These are phyloP conservation scores for Cercospora citrullina DNA, from an alignment of 2,329 filamentous ascomycete genomes.

Conservation along the genomic window DNA sequence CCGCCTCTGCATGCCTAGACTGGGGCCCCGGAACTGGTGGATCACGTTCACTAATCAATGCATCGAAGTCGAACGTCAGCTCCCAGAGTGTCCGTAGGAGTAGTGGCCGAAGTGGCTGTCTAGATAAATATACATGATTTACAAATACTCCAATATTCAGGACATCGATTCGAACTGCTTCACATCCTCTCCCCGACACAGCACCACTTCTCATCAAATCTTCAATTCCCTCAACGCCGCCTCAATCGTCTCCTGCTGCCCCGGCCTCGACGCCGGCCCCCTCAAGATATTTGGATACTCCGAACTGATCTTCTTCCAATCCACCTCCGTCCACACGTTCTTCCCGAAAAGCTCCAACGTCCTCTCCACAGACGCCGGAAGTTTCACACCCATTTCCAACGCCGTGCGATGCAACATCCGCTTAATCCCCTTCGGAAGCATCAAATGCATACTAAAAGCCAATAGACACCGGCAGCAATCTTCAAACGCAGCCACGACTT, in stretches of 20 bases:
- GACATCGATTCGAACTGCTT: too few relatives aligned
- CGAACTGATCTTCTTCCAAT: background rate
- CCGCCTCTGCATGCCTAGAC: background rate
- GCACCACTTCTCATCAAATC: background rate
- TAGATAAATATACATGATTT: too few relatives aligned
- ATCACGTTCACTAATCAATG: background rate
- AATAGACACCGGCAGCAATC: background rate
- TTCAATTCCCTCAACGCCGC: background rate
- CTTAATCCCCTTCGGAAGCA: background rate
- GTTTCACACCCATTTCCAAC: background rate
- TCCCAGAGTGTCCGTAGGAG: too few relatives aligned
- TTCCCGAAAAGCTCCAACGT: background rate
- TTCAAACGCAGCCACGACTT: background rate
- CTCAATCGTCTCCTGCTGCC: background rate
- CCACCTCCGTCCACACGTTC: background rate
- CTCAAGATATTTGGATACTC: background rate
- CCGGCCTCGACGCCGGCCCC: background rate
- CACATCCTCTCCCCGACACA: too few relatives aligned
- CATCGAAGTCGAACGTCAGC: background rate
- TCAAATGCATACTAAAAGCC: background rate
- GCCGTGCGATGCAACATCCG: background rate
- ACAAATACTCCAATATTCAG: too few relatives aligned
- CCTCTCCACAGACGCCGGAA: background rate
- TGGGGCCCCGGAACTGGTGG: background rate
- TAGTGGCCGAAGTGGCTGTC: too few relatives aligned